A percentile compares a stretch with the other conserved stretches of the same genome.
These are phyloP conservation scores for Chalciporus sphaerocephalus DNA, from an alignment of 768 basidiomycete species.

Conservation along the genomic window DNA sequence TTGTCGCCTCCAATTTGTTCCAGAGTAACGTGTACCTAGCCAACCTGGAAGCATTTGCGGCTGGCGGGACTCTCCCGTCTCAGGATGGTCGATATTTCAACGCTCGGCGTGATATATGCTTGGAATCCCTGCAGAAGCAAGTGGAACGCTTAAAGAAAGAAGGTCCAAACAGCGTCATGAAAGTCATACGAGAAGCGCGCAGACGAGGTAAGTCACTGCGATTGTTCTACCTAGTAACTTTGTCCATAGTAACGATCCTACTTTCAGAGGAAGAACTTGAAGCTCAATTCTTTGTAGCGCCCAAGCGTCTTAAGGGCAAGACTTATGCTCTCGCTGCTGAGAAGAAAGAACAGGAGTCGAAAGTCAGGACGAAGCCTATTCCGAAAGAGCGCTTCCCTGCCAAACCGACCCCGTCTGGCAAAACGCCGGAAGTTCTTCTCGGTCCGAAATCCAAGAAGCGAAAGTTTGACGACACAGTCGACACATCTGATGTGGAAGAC, in stretches of 20 bases:
- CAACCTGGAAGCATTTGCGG: slow-evolving; percentile 70
- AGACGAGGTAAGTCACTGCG: slow-evolving; percentile 47
- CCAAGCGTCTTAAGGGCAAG: slow-evolving; percentile 75
- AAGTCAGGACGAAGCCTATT: slow-evolving; percentile 13
- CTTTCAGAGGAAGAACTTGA: slow-evolving; percentile 49
- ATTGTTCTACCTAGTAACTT: neutral
- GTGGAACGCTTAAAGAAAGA: slow-evolving; percentile 63
- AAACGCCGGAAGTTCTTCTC: slow-evolving; percentile 58
- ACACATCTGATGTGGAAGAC: slow-evolving; percentile 30
- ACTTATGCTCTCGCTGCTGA: slow-evolving; percentile 61
- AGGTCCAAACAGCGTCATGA: slow-evolving; percentile 57
- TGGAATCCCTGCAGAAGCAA: slow-evolving; percentile 57
- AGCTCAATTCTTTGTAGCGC: slow-evolving; percentile 39
- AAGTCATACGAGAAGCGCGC: slow-evolving; percentile 60
- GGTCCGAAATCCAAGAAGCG: slow-evolving; percentile 17
- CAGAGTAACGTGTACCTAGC: slow-evolving; percentile 69
- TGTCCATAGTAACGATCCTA: slow-evolving; percentile 7
- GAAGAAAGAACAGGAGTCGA: slow-evolving; percentile 23
- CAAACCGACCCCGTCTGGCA: slow-evolving; percentile 35
- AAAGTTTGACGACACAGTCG: slow-evolving; percentile 17
- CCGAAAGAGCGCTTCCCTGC: slow-evolving; percentile 25
- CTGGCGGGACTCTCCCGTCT: slow-evolving; percentile 62
- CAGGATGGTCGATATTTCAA: slow-evolving; percentile 88
- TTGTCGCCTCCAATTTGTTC: slow-evolving; percentile 85
- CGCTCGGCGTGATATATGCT: slow-evolving; percentile 63